Evolutionary conservation across 1,284 basidiomycete genomes (phyloP).

Genomic region (Puccinia brachypodii): DNA sequence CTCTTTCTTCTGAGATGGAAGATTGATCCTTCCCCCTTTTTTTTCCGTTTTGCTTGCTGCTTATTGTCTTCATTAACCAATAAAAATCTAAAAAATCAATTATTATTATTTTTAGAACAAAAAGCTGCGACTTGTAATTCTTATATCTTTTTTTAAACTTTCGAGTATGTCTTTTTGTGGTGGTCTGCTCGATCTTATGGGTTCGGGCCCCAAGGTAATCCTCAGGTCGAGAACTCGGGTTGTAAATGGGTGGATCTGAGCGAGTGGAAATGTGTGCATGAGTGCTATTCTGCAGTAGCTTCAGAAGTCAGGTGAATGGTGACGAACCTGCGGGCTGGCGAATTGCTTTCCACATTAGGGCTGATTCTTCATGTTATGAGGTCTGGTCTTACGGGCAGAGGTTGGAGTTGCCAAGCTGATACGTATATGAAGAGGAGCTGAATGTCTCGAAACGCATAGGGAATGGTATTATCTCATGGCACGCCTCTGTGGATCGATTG

Average conservation of each 20-base stretch:
- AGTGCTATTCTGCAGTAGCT: no score
- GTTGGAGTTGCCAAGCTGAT: no score
- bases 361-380: no score
- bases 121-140: neutral
- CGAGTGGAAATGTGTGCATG: neutral
- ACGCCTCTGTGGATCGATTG: no score
- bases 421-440: no score
- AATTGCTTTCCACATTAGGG: no score
- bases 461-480: no score
- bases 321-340: no score
- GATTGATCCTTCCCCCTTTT: slow-evolving; percentile 56
- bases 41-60: neutral
- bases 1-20: slow-evolving; percentile 81
- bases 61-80: neutral
- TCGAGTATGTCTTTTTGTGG: neutral
- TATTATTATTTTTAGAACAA: no score
- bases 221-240: neutral
- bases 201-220: neutral
- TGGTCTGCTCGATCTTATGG: neutral
- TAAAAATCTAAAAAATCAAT: neutral
- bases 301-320: no score
- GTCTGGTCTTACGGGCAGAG: neutral
- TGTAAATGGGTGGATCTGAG: neutral
- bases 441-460: no score
- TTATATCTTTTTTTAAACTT: no score